Conservation (phyloP, 140 eudicot species). For the Oenanthe javanica region DNA sequence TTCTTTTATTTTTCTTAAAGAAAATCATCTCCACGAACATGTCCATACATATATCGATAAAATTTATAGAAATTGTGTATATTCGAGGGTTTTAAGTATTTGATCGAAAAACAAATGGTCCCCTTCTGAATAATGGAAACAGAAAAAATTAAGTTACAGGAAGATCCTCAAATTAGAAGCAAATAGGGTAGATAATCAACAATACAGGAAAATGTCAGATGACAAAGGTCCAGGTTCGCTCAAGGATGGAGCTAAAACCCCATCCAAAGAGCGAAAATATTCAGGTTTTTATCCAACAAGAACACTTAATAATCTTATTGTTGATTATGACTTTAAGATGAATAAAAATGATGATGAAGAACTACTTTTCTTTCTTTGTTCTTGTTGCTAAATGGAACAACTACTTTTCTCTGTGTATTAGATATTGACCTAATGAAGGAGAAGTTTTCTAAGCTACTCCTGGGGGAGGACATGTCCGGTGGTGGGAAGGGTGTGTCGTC, state of each 20-base stretch:
- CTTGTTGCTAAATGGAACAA: not conserved
- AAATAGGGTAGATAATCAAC: slow-evolving; percentile 3
- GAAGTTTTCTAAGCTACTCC: slow-evolving; percentile 68
- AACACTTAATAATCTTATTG: not conserved
- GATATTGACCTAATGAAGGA: slow-evolving; percentile 76
- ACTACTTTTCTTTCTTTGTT: too few species aligned
- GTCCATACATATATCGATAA: not conserved
- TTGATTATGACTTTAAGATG: not conserved
- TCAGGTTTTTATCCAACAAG: not conserved
- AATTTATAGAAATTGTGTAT: not conserved
- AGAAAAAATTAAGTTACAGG: not conserved
- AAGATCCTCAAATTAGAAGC: slow-evolving; percentile 11
- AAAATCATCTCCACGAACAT: not conserved
- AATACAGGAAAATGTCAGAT: slow-evolving; percentile 1
- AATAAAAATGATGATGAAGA: not conserved
- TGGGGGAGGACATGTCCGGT: slow-evolving; percentile 95
- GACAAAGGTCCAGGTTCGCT: slow-evolving; percentile 18
- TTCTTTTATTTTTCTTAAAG: not conserved
- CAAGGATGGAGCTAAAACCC: slow-evolving; percentile 9
- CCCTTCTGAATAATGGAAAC: not conserved
- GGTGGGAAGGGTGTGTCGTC: slow-evolving; percentile 97
- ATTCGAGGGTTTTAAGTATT: not conserved
- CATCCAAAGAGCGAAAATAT: slow-evolving; percentile 1
- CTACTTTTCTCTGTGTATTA: slow-evolving; percentile 16
- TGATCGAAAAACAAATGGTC: not conserved